A percentile compares a stretch with the other conserved stretches of the same genome.
Evolutionary conservation across 202 grass and related monocot genomes (phyloP).

Genomic region (Panicum virgatum): DNA sequence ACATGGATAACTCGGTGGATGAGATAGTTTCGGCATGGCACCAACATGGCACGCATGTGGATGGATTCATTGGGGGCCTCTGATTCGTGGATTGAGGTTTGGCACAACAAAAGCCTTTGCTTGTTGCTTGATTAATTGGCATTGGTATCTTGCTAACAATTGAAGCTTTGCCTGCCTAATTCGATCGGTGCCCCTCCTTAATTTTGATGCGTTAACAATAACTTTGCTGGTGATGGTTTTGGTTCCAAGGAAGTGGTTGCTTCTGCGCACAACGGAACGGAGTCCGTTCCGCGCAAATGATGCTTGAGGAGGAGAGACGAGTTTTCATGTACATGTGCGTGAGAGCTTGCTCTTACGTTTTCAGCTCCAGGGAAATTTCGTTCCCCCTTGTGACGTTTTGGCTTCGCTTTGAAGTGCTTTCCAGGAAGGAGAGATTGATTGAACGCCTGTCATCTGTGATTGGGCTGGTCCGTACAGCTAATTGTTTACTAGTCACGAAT

Average conservation of each 20-base stretch:
- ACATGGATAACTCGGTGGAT: slow-evolving; percentile 39
- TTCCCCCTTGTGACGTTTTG: background rate
- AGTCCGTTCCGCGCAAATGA: background rate
- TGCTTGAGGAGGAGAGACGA: slow-evolving; percentile 32
- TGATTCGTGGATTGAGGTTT: too few species aligned
- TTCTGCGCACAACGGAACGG: slow-evolving; percentile 1
- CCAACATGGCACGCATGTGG: background rate
- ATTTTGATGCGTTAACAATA: background rate
- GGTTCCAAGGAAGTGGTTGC: slow-evolving; percentile 47
- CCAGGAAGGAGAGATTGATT: background rate
- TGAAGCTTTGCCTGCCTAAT: slow-evolving; percentile 41
- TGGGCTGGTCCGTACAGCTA: background rate
- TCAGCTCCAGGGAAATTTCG: too few species aligned
- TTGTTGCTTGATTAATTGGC: background rate
- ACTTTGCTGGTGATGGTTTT: slow-evolving; percentile 33
- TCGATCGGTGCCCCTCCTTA: background rate
- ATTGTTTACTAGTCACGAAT: background rate
- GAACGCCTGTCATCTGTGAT: background rate
- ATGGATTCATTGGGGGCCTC: too few species aligned
- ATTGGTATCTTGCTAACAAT: slow-evolving; percentile 38
- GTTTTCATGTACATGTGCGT: slow-evolving; percentile 12
- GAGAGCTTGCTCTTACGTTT: background rate
- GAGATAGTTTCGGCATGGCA: slow-evolving; percentile 1
- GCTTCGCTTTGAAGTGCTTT: background rate
- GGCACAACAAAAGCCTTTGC: slow-evolving; percentile 21